Evolutionary conservation across 2,329 filamentous ascomycete genomes (phyloP).

Genomic region (Fonsecaea pedrosoi): DNA sequence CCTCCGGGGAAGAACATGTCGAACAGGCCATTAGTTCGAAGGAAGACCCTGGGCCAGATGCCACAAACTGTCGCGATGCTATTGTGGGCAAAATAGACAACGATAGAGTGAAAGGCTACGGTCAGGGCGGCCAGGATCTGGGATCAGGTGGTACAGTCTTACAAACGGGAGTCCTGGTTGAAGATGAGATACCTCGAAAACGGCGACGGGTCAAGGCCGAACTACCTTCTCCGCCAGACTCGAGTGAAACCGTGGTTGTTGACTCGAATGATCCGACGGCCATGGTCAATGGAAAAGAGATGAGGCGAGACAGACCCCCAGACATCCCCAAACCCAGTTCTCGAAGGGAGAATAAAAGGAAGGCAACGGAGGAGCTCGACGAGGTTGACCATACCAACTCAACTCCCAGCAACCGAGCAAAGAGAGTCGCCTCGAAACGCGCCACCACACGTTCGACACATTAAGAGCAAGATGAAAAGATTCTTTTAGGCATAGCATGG

Average conservation of each 20-base stretch:
- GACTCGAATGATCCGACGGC: constrained; percentile 6
- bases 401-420: constrained; percentile 32
- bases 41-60: not conserved
- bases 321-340: not conserved
- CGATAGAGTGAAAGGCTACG: not conserved
- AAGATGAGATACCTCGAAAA: constrained; percentile 30
- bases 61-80: not conserved
- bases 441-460: constrained; percentile 15
- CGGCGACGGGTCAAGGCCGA: constrained; percentile 22
- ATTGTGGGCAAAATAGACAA: constrained; percentile 2
- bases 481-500: constrained; percentile 1
- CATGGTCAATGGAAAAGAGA: not conserved
- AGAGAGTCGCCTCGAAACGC: constrained; percentile 32
- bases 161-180: not conserved
- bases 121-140: not conserved
- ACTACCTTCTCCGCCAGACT: constrained; percentile 20
- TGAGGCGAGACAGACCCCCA: constrained; percentile 1
- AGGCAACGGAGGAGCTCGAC: constrained; percentile 28
- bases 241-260: constrained; percentile 13
- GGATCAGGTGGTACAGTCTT: not conserved
- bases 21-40: not conserved
- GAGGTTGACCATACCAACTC: constrained; percentile 23
- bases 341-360: constrained; percentile 32
- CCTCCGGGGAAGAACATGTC: constrained; percentile 9
- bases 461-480: constrained; percentile 19